A percentile compares a stretch with the other conserved stretches of the same genome.
Evolutionary conservation across 495 filamentous ascomycete genomes (phyloP).

Genomic region (Xylaria telfairii): DNA sequence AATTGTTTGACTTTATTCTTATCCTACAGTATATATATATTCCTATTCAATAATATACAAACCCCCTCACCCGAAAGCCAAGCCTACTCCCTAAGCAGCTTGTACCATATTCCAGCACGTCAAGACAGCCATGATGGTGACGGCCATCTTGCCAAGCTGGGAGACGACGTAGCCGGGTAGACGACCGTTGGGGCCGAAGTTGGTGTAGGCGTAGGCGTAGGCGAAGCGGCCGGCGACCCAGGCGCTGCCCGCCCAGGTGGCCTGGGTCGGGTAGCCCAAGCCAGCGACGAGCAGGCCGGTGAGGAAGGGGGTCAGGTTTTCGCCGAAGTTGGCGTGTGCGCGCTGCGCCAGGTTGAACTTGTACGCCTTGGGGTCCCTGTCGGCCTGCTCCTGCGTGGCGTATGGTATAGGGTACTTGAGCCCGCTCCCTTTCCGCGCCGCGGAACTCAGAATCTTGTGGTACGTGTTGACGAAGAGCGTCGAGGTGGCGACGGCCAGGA

Average conservation of each 20-base stretch:
- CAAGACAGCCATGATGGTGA: conserved; percentile 45
- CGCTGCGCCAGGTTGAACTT: conserved; percentile 68
- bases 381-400: conserved; percentile 62
- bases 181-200: conserved; percentile 45
- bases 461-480: conserved; percentile 62
- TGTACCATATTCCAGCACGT: conserved; percentile 38
- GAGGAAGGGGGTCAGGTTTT: conserved; percentile 67
- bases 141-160: conserved; percentile 30
- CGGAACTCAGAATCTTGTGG: conserved; percentile 55
- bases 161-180: conserved; percentile 30
- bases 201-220: conserved; percentile 67
- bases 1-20: background rate
- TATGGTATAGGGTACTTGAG: conserved; percentile 70
- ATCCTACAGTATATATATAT: background rate
- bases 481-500: conserved; percentile 65
- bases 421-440: conserved; percentile 59
- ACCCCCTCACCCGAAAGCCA: background rate
- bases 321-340: conserved; percentile 73
- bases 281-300: conserved; percentile 61
- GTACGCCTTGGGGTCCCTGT: conserved; percentile 58
- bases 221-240: conserved; percentile 63
- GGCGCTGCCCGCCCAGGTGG: conserved; percentile 55
- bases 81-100: conserved; percentile 28
- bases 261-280: conserved; percentile 61
- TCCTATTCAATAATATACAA: background rate